Conservation (phyloP, 768 basidiomycete genomes). For the Phaeotremella skinneri region DNA sequence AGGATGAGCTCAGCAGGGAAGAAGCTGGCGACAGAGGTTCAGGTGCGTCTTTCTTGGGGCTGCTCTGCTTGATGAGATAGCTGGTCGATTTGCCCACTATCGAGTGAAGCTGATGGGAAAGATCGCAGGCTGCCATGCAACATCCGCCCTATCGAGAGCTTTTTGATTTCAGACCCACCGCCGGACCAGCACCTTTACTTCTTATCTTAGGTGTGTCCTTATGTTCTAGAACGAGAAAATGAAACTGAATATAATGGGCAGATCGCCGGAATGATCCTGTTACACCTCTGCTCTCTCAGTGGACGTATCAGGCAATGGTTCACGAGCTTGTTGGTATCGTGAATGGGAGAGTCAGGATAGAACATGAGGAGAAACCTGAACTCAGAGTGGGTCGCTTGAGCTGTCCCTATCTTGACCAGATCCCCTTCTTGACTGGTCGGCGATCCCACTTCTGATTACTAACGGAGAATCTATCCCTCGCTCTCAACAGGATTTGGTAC, state of each 20-base stretch:
- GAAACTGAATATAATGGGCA: slow-evolving; percentile 16
- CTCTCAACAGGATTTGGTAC: slow-evolving; percentile 74
- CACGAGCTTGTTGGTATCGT: slow-evolving; percentile 91
- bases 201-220: slow-evolving; percentile 63
- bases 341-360: slow-evolving; percentile 83
- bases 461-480: slow-evolving; percentile 3
- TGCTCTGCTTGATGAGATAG: background rate
- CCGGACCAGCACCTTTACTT: slow-evolving; percentile 74
- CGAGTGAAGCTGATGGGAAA: slow-evolving; percentile 4
- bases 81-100: background rate
- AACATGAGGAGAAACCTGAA: slow-evolving; percentile 83
- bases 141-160: slow-evolving; percentile 65
- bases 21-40: slow-evolving; percentile 80
- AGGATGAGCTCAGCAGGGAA: slow-evolving; percentile 88
- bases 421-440: background rate
- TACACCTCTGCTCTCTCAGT: slow-evolving; percentile 91
- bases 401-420: background rate
- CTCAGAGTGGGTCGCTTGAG: slow-evolving; percentile 62
- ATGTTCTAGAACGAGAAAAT: background rate
- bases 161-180: slow-evolving; percentile 88
- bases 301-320: slow-evolving; percentile 99
- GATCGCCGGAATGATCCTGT: slow-evolving; percentile 97
- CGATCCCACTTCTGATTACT: background rate
- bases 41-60: slow-evolving; percentile 58
- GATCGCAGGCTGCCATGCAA: slow-evolving; percentile 69